Evolutionary conservation across 1,139 yeast species (phyloP).

Genomic region (Hyphopichia buzzinii): DNA sequence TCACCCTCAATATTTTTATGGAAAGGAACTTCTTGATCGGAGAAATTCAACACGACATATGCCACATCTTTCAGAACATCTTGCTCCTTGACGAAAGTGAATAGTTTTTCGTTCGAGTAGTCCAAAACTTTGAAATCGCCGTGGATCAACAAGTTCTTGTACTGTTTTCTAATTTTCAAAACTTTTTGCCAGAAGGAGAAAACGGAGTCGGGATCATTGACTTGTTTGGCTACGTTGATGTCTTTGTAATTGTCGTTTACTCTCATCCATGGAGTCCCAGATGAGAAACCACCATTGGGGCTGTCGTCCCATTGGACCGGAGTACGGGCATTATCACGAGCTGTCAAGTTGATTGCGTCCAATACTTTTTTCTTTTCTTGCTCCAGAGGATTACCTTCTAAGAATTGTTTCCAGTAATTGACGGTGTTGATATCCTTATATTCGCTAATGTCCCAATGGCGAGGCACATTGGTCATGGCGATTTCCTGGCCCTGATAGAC

Average conservation of each 20-base stretch:
- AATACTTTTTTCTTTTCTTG: slow-evolving; percentile 27
- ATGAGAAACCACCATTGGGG: slow-evolving; percentile 48
- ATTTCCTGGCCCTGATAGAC: slow-evolving; percentile 63
- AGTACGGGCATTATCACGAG: slow-evolving; percentile 57
- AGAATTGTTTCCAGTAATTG: slow-evolving; percentile 39
- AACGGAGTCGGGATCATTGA: slow-evolving; percentile 46
- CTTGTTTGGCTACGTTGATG: slow-evolving; percentile 48
- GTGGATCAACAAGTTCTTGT: slow-evolving; percentile 44
- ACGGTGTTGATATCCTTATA: slow-evolving; percentile 50
- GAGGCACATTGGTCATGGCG: slow-evolving; percentile 51
- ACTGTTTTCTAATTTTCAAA: slow-evolving; percentile 42
- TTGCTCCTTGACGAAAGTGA: slow-evolving; percentile 35
- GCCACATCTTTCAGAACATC: slow-evolving; percentile 22
- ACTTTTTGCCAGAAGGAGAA: slow-evolving; percentile 45
- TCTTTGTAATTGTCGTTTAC: slow-evolving; percentile 50
- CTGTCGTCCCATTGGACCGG: slow-evolving; percentile 58
- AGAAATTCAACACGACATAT: slow-evolving; percentile 47
- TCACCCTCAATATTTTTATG: slow-evolving; percentile 29
- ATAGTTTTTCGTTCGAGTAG: slow-evolving; percentile 32
- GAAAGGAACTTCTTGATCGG: slow-evolving; percentile 28
- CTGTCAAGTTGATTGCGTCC: slow-evolving; percentile 34
- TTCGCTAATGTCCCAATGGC: slow-evolving; percentile 47
- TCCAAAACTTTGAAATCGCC: slow-evolving; percentile 48
- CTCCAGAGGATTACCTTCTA: slow-evolving; percentile 26
- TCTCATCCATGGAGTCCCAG: slow-evolving; percentile 54